Percentiles rank a stretch among this genome's conserved stretches.
These are phyloP conservation scores for Mortierella sp. DNA, from an alignment of 371 early-diverging fungal genomes.

Conservation along the genomic window DNA sequence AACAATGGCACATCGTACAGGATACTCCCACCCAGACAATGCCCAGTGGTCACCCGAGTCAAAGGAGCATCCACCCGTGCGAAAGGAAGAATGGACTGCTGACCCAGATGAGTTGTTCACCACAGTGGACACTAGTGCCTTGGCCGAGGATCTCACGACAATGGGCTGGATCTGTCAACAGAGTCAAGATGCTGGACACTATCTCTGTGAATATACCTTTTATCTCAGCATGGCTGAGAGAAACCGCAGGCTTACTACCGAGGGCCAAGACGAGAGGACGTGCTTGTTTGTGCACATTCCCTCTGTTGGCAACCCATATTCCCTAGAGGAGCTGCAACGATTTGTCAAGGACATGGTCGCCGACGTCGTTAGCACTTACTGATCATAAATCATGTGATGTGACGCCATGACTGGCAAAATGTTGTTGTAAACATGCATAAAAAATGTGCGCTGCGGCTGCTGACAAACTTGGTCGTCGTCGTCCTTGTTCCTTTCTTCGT, in stretches of 20 bases:
- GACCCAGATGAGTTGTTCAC: constrained; percentile 38
- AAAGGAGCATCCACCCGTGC: constrained; percentile 29
- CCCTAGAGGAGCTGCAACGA: constrained; percentile 36
- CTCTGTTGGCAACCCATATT: constrained; percentile 47
- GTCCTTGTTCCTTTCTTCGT: not conserved
- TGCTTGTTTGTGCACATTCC: constrained; percentile 54
- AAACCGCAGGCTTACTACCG: constrained; percentile 17
- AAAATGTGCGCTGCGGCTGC: not conserved
- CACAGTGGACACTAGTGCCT: constrained; percentile 40
- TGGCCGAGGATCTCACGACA: constrained; percentile 36
- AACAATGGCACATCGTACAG: constrained; percentile 43
- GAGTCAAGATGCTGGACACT: constrained; percentile 47
- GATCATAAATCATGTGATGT: too few relatives aligned
- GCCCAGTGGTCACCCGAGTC: constrained; percentile 31
- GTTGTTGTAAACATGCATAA: too few relatives aligned
- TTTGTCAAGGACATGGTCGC: constrained; percentile 46
- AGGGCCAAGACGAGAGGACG: constrained; percentile 28
- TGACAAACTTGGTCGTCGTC: not conserved
- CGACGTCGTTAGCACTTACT: constrained; percentile 36
- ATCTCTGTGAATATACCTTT: constrained; percentile 53
- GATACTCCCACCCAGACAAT: constrained; percentile 45
- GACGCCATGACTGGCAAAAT: too few relatives aligned
- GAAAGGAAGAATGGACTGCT: constrained; percentile 23
- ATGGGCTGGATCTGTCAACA: constrained; percentile 44
- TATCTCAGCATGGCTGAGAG: constrained; percentile 54